Evolutionary conservation across 805 yeast species (phyloP).

Genomic region (Kuraishia hungarica): DNA sequence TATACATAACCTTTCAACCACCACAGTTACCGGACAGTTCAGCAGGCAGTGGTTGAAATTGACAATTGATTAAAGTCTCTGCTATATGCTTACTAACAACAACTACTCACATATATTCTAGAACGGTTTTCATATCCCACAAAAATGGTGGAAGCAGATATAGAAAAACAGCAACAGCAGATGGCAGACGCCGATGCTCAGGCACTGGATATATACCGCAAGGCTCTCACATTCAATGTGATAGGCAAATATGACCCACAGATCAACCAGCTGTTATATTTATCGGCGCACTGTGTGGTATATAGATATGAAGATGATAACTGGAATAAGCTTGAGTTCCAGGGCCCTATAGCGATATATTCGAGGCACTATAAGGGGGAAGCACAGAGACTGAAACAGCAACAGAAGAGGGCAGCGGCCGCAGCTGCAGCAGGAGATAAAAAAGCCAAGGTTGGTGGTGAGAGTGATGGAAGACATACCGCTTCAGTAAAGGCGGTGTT

Average conservation of each 20-base stretch:
- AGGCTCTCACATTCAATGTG: conserved; percentile 67
- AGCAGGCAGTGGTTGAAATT: no score
- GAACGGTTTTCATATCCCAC: no score
- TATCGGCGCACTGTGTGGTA: conserved; percentile 65
- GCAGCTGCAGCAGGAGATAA: neutral
- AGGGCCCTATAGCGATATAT: conserved; percentile 64
- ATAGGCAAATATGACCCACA: conserved; percentile 70
- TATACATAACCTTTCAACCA: no score
- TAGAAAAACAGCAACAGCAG: neutral
- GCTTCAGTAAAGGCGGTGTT: neutral
- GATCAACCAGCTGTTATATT: conserved; percentile 56
- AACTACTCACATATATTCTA: no score
- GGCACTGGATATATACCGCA: conserved; percentile 54
- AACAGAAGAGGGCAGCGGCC: conserved; percentile 17
- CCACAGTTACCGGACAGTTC: no score
- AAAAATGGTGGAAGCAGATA: neutral
- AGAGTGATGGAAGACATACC: neutral
- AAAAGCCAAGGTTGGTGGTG: neutral
- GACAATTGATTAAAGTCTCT: no score
- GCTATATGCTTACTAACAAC: no score
- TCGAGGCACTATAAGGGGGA: conserved; percentile 32
- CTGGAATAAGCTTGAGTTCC: conserved; percentile 65
- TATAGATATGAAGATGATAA: conserved; percentile 55
- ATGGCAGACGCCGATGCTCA: conserved; percentile 6
- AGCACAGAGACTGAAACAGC: conserved; percentile 2